Evolutionary conservation across 768 basidiomycete species (phyloP).

Genomic region (Suillus subluteus): DNA sequence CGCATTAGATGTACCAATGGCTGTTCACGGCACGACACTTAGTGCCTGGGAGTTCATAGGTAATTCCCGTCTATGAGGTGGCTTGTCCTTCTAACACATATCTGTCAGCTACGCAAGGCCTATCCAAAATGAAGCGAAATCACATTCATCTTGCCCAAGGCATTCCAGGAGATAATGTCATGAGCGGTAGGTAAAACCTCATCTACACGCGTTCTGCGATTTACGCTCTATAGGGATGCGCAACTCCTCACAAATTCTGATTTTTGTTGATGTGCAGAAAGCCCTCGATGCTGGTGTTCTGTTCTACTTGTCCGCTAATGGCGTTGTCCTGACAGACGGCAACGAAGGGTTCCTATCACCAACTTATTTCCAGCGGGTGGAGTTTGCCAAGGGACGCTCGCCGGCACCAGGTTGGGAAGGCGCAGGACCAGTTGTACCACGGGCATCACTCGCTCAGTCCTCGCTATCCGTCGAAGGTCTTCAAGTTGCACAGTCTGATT

Average conservation of each 20-base stretch:
- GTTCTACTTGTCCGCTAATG: conserved; percentile 84
- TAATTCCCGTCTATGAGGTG: conserved; percentile 31
- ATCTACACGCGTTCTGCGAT: conserved; percentile 3
- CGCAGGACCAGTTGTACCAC: conserved; percentile 5
- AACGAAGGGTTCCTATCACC: conserved; percentile 63
- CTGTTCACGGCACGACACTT: conserved; percentile 80
- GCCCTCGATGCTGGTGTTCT: conserved; percentile 69
- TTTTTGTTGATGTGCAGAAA: conserved; percentile 78
- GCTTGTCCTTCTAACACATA: neutral
- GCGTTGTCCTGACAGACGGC: conserved; percentile 87
- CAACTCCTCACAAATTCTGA: conserved; percentile 71
- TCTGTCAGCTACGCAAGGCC: conserved; percentile 60
- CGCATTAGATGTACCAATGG: conserved; percentile 69
- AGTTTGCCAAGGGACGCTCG: conserved; percentile 38
- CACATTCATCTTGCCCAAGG: conserved; percentile 94
- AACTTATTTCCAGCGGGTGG: conserved; percentile 72
- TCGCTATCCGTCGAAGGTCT: neutral
- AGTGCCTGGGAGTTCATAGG: conserved; percentile 75
- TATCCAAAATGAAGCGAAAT: conserved; percentile 86
- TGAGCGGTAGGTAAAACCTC: conserved; percentile 66
- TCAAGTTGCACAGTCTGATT: neutral
- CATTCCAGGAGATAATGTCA: conserved; percentile 61
- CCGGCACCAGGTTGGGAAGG: conserved; percentile 29
- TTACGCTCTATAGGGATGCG: conserved; percentile 69
- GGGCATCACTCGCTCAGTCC: neutral